Base-by-base conservation (phyloP, 2,329 filamentous ascomycete species). In the Atkinsonella texensis region DNA sequence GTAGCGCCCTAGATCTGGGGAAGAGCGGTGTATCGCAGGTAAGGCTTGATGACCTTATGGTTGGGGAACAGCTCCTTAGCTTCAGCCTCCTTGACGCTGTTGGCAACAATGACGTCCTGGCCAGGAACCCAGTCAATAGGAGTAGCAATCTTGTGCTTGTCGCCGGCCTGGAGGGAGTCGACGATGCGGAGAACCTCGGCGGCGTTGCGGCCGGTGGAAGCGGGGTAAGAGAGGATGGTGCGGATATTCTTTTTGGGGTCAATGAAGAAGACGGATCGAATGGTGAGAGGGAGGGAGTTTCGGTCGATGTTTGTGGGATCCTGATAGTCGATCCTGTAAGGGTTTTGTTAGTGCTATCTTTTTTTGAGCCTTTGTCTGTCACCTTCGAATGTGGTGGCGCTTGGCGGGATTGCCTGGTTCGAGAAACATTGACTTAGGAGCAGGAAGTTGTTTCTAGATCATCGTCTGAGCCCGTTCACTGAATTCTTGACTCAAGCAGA, bases 191-290 rank as follows among this genome's bases (percentile, higher is more conserved):
- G 80, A 49, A 90, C 83, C 76, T 89, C 86, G 59, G 81, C 77
- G 56, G 84, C 83, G 77, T 89, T 90, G 65, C 86, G 83, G 70
- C 90, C 90, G 45, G 89, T 94, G 53, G 85, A 90, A 55, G 90
- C 89, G 43, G 90, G 90, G 77, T 95, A 96, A 65, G 87, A 84
- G 74, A 95, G 85, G 68, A 89, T 94, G 67, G 90, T 82, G 62
- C 90, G 85, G 72, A 95, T 93, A 70, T 85, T 91, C 83, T 95
- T 95, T 70, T 81, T 82, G 57, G 89, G 89, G 75, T 95, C 89
- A 69, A 95, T 93, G 73, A 95, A 77, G 78, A 94, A 95, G 66
- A 95, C 90, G 61, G 86, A 89, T 63, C 90, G 88, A 73, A 96
- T 95, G 61, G 90, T 95, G 73, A 95, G 91, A 52, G 89, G 89